phyloP scores from a whole-genome alignment of 208 protist species.

The Trypanosoma mega region DNA sequence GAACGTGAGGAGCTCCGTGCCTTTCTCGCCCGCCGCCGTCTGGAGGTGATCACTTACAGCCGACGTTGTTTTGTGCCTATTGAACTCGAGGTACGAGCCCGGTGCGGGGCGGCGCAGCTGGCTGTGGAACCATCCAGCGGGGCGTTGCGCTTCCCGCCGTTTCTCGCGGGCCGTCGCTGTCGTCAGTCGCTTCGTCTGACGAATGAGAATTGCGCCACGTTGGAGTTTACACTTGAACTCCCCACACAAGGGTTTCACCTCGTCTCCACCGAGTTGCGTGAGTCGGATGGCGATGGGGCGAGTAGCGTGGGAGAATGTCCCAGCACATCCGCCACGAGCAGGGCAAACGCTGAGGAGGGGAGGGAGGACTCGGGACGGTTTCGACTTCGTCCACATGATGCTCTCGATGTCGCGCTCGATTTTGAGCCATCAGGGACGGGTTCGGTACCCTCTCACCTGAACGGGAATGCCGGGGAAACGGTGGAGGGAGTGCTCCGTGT shows the following conservation, averaged over 20 bases:
- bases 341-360: conserved; percentile 32
- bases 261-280: conserved; percentile 26
- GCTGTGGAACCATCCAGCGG: conserved; percentile 66
- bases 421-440: too few relatives aligned
- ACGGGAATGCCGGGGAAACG: conserved; percentile 4
- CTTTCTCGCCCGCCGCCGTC: conserved; percentile 54
- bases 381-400: conserved; percentile 54
- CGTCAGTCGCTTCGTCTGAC: conserved; percentile 69
- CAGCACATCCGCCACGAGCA: neutral
- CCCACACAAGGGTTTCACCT: conserved; percentile 28
- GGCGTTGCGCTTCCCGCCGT: conserved; percentile 47
- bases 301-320: conserved; percentile 43
- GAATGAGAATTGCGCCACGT: conserved; percentile 70
- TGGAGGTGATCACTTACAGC: conserved; percentile 45
- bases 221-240: conserved; percentile 64
- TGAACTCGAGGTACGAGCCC: conserved; percentile 76
- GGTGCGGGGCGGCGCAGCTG: conserved; percentile 67
- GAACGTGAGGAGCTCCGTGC: conserved; percentile 62
- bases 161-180: conserved; percentile 31
- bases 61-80: conserved; percentile 69
- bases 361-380: conserved; percentile 31
- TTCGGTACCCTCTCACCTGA: too few relatives aligned
- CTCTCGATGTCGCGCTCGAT: conserved; percentile 43
- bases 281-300: conserved; percentile 34
- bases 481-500: conserved; percentile 29